Base-by-base conservation (phyloP, 2,329 filamentous ascomycete genomes). In the Stylonectria norvegica region DNA sequence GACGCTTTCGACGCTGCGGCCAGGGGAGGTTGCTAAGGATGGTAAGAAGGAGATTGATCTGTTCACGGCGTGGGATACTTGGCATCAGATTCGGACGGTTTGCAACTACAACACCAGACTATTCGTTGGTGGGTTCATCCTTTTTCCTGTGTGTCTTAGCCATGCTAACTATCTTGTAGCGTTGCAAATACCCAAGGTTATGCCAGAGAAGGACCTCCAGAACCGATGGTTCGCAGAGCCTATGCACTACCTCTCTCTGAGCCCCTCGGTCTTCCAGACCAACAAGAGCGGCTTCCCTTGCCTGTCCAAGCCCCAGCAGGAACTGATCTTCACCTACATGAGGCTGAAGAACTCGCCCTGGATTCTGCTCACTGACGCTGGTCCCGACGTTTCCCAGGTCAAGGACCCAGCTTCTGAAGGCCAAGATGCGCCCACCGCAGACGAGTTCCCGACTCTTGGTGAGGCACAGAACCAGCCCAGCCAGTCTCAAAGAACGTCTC, bases 51-150 rank as follows among this genome's bases (percentile, higher is more conserved):
- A 80, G 16, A 69, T 83, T 45, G 85, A 91, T 56, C 64, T 86
- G 1, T 93, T 88, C 63, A 83, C 83, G 38, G 76, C 83, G 3
- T 98, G 94, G 94, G 90, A 97, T 65, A 84, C 86, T 1, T 98
- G 93, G 93, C 85, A 98, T 62, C 75, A 84, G 16, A 85, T 98
- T 56, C 79, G 93, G 38, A 84, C 83, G 38, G 72, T 89, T 42
- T 96, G 89, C 76, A 85, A 83, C 67, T 97, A 98, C 66, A 85
- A 84, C 64, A 68, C 76, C 41, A 80, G 89, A 61, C 73, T 98
- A 25, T 85, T 81, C 57, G 80, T 96, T 65, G 87, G 91, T 95
- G 83, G 71, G 88, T 61, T 25, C 2, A 20, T 29, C 5, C 32
- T 11, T 7, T 3, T 3, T 3, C 3, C 18, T 33, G n/a, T 5